phyloP scores from a whole-genome alignment of 768 basidiomycete genomes.

The Amanita rimosa region DNA sequence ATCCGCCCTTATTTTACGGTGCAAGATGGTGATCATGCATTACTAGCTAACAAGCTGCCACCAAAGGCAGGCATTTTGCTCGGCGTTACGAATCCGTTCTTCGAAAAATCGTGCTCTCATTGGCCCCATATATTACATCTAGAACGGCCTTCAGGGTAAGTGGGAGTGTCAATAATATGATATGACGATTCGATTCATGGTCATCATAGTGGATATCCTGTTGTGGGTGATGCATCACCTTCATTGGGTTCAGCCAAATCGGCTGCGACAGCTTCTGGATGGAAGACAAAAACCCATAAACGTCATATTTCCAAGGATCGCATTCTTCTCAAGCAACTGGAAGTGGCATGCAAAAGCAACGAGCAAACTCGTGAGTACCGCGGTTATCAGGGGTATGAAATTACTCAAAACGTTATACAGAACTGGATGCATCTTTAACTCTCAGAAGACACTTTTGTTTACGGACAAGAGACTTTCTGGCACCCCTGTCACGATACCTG shows the following conservation, averaged over 20 bases:
- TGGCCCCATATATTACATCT: conserved; percentile 81
- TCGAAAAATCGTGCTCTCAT: conserved; percentile 66
- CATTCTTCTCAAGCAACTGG: conserved; percentile 57
- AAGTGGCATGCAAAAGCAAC: conserved; percentile 42
- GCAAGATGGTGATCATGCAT: conserved; percentile 75
- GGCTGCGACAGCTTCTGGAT: conserved; percentile 55
- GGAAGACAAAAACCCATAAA: conserved; percentile 71
- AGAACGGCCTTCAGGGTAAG: conserved; percentile 38
- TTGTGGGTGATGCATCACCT: conserved; percentile 1
- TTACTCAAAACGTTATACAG: conserved; percentile 20
- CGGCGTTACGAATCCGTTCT: conserved; percentile 85
- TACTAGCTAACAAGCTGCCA: conserved; percentile 72
- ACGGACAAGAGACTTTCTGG: conserved; percentile 76
- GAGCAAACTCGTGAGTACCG: conserved; percentile 38
- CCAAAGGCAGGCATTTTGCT: conserved; percentile 68
- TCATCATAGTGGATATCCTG: conserved; percentile 9
- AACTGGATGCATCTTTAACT: conserved; percentile 47
- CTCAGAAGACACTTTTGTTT: conserved; percentile 77
- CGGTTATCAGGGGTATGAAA: conserved; percentile 1
- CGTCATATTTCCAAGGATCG: conserved; percentile 82
- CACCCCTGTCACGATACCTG: conserved; percentile 87
- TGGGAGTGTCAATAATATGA: conserved; percentile 1
- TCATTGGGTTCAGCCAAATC: neutral
- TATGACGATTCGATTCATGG: neutral
- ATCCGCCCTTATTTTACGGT: conserved; percentile 94